Evolutionary conservation across 1,139 yeast genomes (phyloP).

Genomic region (Suhomyces kunorum): DNA sequence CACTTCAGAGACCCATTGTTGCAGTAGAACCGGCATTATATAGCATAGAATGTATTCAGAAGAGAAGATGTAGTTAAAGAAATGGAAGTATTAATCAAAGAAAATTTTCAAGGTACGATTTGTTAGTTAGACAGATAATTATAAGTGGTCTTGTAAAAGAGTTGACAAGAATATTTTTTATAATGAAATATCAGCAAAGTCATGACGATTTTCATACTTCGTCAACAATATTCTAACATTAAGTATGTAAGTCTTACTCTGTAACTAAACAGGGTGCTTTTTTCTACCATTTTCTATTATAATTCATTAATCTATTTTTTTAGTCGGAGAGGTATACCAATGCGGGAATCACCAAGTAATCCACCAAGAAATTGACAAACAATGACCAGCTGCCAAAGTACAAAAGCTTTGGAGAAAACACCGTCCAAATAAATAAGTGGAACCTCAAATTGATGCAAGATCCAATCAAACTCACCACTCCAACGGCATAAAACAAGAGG

Average conservation of each 20-base stretch:
- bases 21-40: constrained; percentile 47
- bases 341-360: constrained; percentile 26
- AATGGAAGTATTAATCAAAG: too few species aligned
- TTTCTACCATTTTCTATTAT: neutral
- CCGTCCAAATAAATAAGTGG: constrained; percentile 96
- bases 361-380: constrained; percentile 50
- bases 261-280: neutral
- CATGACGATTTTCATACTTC: too few species aligned
- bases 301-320: neutral
- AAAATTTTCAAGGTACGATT: too few species aligned
- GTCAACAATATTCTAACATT: neutral
- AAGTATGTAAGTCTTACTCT: too few species aligned
- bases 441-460: constrained; percentile 78
- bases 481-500: constrained; percentile 56
- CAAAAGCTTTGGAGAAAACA: constrained; percentile 87
- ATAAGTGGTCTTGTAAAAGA: too few species aligned
- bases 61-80: neutral
- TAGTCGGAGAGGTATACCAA: constrained; percentile 14
- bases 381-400: constrained; percentile 78
- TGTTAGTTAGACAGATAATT: too few species aligned
- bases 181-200: too few species aligned
- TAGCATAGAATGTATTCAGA: constrained; percentile 1
- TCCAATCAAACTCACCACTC: constrained; percentile 58
- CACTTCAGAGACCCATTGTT: constrained; percentile 89
- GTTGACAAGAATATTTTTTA: too few species aligned